Conservation (phyloP, 805 yeast genomes). For the Yarrowia deformans region DNA sequence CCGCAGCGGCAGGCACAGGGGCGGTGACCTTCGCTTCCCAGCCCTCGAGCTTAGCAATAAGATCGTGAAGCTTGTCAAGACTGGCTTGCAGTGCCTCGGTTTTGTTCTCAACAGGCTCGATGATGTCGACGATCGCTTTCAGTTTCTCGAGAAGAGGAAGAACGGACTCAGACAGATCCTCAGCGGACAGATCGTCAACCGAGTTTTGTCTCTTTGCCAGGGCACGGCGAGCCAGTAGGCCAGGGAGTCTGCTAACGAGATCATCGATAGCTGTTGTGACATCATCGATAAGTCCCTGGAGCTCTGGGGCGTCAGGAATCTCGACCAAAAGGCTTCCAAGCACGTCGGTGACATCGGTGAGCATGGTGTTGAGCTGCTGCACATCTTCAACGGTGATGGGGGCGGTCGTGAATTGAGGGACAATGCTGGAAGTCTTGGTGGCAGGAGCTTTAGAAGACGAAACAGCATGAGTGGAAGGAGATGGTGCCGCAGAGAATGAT, state of each 20-base stretch:
- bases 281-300: background rate
- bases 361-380: background rate
- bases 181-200: background rate
- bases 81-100: background rate
- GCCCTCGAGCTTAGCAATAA: background rate
- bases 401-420: background rate
- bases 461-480: background rate
- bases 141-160: background rate
- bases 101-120: slow-evolving; percentile 1
- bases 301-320: background rate
- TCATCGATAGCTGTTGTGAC: background rate
- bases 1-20: background rate
- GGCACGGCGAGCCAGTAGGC: background rate
- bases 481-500: background rate
- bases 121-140: background rate
- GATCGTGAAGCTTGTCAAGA: background rate
- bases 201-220: background rate
- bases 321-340: background rate
- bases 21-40: background rate
- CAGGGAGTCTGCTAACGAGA: background rate
- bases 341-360: background rate
- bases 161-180: background rate
- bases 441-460: background rate
- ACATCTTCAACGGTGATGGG: background rate
- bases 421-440: background rate